Base-by-base conservation (phyloP, 805 yeast species). In the Spathaspora girioi region DNA sequence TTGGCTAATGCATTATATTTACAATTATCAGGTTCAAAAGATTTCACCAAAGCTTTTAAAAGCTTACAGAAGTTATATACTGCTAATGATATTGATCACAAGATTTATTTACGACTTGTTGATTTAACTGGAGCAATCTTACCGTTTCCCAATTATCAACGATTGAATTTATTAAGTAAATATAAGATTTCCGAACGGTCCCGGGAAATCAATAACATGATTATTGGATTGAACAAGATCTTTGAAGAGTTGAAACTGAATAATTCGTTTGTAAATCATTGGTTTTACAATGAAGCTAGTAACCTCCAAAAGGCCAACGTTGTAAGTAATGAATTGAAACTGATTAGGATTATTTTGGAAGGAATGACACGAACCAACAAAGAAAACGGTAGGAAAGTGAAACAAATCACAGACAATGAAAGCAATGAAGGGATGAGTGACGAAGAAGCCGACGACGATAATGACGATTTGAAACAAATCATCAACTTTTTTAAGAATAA, bases 1-100 rank as follows among this genome's bases (percentile, higher is more conserved):
- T 64, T 85, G 48, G 81, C 87, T 0, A 78, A 78, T 54, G 76
- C 84, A 0, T 66, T 85, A n/a, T 78, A 74, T 55, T 61, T 80
- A 45, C 88, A 83, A 60, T 68, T 85, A 48, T 74, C 75, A 2
- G 77, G 76, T 1, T 73, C 78, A 40, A 72, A 69, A 38, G 80
- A 75, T 48, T 79, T 79, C 52, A 66, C 70, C 17, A 69, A 68
- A 40, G 79, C 83, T 0, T 77, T 78, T 62, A 52, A 59, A 2
- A 69, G 73, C 43, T 61, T 77, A 46, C 75, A 71, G 48, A 68
- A 68, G 26, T 54, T 76, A 32, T 65, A 61, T 53, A 23, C 26
- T 6, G 61, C 64, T 29, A 67, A 65, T 49, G 49, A 47, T 31
- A 62, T 47, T 57, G 73, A 53, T 45, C 63, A 45, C 58, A 59